These are phyloP conservation scores for Trichosporon faecale DNA, from an alignment of 1,284 basidiomycete genomes.

Conservation along the genomic window DNA sequence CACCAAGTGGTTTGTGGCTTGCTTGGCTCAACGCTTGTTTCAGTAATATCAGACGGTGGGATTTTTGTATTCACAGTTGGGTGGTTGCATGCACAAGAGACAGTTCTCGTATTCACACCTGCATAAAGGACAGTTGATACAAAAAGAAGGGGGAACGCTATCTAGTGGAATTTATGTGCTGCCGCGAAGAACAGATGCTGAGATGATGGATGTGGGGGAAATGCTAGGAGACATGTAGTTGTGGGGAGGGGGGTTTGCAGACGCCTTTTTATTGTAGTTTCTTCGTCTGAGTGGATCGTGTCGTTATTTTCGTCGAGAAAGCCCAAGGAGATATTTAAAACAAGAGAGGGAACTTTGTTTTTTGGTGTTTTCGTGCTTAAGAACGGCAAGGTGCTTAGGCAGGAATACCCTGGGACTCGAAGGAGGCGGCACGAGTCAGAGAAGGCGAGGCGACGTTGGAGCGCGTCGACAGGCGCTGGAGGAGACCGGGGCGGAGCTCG, in stretches of 20 bases:
- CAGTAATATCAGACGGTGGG: not conserved
- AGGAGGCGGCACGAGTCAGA: slow-evolving; percentile 17
- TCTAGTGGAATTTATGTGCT: slow-evolving; percentile 3
- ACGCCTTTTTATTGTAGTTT: not conserved
- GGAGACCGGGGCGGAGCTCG: slow-evolving; percentile 42
- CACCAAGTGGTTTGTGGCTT: not conserved
- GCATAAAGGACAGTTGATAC: slow-evolving; percentile 4
- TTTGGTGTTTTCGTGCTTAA: not conserved
- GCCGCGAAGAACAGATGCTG: not conserved
- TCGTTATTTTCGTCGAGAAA: not conserved
- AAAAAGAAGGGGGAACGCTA: not conserved
- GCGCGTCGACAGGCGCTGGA: slow-evolving; percentile 20
- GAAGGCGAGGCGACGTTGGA: slow-evolving; percentile 16
- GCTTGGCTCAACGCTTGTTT: not conserved
- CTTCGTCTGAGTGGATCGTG: not conserved
- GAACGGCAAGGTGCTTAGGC: not conserved
- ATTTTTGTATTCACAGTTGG: not conserved
- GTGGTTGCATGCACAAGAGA: not conserved
- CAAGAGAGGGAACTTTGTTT: not conserved
- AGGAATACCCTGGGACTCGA: slow-evolving; percentile 12
- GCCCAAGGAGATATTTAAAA: not conserved
- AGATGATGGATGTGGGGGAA: not conserved
- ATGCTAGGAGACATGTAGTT: not conserved
- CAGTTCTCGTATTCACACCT: not conserved
- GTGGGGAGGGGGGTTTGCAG: not conserved